Evolutionary conservation across 306 rosid species (phyloP), one percentile per base, ranked within the genome.

Genomic region (Fragaria vesca): DNA sequence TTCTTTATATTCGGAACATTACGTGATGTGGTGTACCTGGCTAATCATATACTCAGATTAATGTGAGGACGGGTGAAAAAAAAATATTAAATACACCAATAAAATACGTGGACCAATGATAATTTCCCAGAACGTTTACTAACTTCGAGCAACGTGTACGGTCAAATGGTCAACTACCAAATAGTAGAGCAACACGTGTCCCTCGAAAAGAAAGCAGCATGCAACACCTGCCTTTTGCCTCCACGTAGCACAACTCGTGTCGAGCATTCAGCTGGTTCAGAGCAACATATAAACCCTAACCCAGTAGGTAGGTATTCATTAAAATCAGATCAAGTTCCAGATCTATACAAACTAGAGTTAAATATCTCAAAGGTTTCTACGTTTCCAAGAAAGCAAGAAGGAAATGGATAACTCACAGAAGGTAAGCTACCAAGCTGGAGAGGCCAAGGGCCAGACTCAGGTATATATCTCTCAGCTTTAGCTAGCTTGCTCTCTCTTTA

Each of bases 391-490:
- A 73, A 58, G 21, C 4, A 43, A 43, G n/a, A 42, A 68, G 72
- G 43, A 36, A 4, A 74, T 66, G 71, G 86, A 85, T 65, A 83
- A 75, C 42, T 9, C 90, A 1, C 83, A 91, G 78, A 82, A 88
- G 71, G 24, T 68, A 73, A 73, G 76, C 73, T 82, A 71, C 62
- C 12, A 86, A 0, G 94, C 89, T 68, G 94, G 92, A 28, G 85
- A 80, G 87, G 87, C 91, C 79, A 76, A 88, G 76, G 93, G 90
- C 80, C 91, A 88, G 81, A 34, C 90, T 70, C 47, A 91, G 90
- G 93, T 66, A 34, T 36, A 30, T 83, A 38, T 60, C 42, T 62
- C 40, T 3, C 18, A 8, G 16, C 15, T 16, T 5, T 10, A 58
- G 63, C 65, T 58, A 3, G 63, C 26, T 24, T 24, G 26, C 26